Conservation (phyloP, 306 rosid genomes). For the Pyrus bretschneideri region DNA sequence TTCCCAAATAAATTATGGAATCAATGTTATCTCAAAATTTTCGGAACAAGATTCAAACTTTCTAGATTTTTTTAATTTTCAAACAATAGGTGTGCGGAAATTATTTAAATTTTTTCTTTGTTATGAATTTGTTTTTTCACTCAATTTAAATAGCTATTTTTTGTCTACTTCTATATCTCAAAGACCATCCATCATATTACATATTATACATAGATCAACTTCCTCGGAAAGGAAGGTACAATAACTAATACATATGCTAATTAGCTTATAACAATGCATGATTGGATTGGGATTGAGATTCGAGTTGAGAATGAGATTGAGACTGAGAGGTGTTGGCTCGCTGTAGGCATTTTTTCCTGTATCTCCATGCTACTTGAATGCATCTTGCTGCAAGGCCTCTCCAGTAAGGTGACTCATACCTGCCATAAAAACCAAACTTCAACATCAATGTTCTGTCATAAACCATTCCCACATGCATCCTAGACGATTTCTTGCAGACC, state of each 20-base stretch:
- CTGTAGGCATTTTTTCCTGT: constrained; percentile 42
- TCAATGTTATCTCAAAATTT: not conserved
- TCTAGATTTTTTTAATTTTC: no score
- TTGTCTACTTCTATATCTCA: no score
- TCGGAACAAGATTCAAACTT: not conserved
- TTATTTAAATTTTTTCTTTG: no score
- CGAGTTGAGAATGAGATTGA: not conserved
- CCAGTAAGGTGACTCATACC: constrained; percentile 83
- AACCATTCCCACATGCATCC: not conserved
- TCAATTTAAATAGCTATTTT: no score
- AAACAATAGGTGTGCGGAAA: no score
- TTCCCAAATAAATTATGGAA: not conserved
- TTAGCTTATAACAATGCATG: not conserved
- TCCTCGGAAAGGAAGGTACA: no score
- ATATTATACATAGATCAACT: no score
- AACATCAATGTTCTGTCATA: not conserved
- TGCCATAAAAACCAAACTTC: not conserved
- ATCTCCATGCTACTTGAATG: constrained; percentile 78
- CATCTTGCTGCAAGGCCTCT: constrained; percentile 53
- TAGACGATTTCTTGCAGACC: not conserved
- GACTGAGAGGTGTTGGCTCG: constrained; percentile 34
- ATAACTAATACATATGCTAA: no score
- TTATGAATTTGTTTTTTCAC: no score
- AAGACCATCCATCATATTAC: no score
- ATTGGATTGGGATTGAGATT: not conserved